Evolutionary conservation across 2,329 filamentous ascomycete species (phyloP).

Genomic region (Sporothrix protearum): DNA sequence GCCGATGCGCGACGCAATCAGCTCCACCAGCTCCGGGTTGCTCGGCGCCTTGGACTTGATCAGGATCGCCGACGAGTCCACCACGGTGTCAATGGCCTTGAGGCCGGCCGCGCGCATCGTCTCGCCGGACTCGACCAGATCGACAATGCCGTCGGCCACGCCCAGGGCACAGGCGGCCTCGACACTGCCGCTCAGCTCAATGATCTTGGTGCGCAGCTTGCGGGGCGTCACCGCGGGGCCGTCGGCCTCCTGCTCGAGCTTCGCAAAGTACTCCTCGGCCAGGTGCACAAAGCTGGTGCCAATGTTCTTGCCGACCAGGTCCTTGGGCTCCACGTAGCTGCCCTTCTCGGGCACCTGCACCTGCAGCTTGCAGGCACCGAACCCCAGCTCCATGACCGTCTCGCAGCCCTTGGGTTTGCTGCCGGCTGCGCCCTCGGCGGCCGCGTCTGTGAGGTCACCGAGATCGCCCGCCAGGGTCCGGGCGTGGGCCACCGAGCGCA

Average conservation of each 20-base stretch:
- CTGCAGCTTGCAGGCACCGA: slow-evolving; percentile 87
- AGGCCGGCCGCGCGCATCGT: slow-evolving; percentile 96
- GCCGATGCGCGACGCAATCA: slow-evolving; percentile 81
- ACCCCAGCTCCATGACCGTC: slow-evolving; percentile 84
- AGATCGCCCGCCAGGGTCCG: slow-evolving; percentile 39
- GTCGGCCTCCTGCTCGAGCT: slow-evolving; percentile 59
- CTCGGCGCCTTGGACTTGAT: slow-evolving; percentile 85
- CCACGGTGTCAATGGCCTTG: slow-evolving; percentile 89
- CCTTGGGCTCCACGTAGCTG: slow-evolving; percentile 61
- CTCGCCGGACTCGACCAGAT: slow-evolving; percentile 91
- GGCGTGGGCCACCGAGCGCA: slow-evolving; percentile 48
- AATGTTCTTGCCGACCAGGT: slow-evolving; percentile 87
- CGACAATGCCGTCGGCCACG: slow-evolving; percentile 94
- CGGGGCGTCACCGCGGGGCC: slow-evolving; percentile 38
- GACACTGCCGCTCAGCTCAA: slow-evolving; percentile 93
- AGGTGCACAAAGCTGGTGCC: slow-evolving; percentile 93
- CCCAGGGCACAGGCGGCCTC: slow-evolving; percentile 94
- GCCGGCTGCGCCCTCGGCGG: slow-evolving; percentile 33
- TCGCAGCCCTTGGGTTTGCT: slow-evolving; percentile 60
- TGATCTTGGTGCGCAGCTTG: slow-evolving; percentile 78
- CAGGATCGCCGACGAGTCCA: slow-evolving; percentile 81
- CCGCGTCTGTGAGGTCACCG: slow-evolving; percentile 32
- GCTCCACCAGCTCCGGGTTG: slow-evolving; percentile 73
- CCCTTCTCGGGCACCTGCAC: slow-evolving; percentile 95
- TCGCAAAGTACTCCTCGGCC: slow-evolving; percentile 76